Conservation (phyloP, 2,329 filamentous ascomycete species). For the Mycosphaerella arachidis region DNA sequence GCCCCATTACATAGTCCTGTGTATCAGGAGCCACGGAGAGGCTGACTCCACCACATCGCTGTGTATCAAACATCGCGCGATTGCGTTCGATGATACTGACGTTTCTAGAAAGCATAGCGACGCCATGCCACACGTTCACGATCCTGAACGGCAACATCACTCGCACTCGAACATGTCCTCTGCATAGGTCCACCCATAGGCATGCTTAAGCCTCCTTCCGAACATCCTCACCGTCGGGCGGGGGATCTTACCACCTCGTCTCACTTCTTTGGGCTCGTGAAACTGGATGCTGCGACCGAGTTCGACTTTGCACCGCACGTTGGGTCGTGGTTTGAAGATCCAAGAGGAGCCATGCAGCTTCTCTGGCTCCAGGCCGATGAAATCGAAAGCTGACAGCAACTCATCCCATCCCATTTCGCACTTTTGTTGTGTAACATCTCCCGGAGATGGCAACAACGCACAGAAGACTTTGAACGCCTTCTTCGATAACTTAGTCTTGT, state of each 20-base stretch:
- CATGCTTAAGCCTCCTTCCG: conserved; percentile 47
- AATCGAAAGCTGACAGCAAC: conserved; percentile 50
- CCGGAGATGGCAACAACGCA: conserved; percentile 39
- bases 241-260: conserved; percentile 44
- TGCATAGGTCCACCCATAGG: conserved; percentile 25
- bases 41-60: neutral
- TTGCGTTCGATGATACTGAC: neutral
- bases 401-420: conserved; percentile 52
- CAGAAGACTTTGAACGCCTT: conserved; percentile 39
- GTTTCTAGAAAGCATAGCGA: neutral
- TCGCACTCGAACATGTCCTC: conserved; percentile 23
- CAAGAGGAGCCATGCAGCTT: conserved; percentile 60
- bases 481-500: conserved; percentile 16
- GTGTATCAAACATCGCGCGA: neutral
- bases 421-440: conserved; percentile 32
- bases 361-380: conserved; percentile 48
- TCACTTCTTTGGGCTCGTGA: conserved; percentile 55
- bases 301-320: conserved; percentile 30
- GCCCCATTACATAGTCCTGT: neutral
- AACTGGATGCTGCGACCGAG: conserved; percentile 53
- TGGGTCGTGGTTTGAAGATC: conserved; percentile 49
- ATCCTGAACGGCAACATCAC: conserved; percentile 7
- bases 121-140: neutral
- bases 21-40: neutral
- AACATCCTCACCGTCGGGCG: conserved; percentile 44